Conservation (phyloP, 2,329 filamentous ascomycete genomes). For the Aspergillus neoniger region DNA sequence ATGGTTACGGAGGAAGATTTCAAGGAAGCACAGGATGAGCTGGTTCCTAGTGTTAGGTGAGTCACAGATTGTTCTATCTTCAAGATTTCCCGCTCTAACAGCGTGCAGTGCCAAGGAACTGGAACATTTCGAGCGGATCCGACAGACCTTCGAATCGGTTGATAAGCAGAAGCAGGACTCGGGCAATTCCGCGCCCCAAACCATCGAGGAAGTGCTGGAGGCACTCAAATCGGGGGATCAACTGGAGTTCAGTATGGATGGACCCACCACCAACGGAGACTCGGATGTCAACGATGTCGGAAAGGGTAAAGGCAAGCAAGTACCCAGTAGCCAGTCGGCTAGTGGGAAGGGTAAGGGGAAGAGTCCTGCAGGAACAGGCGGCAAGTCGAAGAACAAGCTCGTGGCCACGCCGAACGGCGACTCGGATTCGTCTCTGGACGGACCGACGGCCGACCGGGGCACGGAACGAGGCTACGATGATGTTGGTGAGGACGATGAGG, state of each 20-base stretch:
- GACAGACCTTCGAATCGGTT: constrained; percentile 74
- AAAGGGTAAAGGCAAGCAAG: constrained; percentile 37
- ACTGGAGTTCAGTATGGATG: constrained; percentile 20
- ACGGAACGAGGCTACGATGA: constrained; percentile 17
- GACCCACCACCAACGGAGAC: constrained; percentile 32
- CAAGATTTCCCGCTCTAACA: constrained; percentile 26
- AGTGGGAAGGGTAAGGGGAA: constrained; percentile 32
- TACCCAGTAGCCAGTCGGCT: constrained; percentile 34
- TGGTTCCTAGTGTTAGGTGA: constrained; percentile 81
- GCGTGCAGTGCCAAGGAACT: constrained; percentile 76
- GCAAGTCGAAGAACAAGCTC: constrained; percentile 43
- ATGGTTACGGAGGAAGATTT: constrained; percentile 91
- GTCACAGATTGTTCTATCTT: too few species aligned
- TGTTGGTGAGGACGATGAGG: constrained; percentile 29
- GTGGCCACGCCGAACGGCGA: constrained; percentile 36
- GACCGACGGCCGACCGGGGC: constrained; percentile 12
- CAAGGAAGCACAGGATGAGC: constrained; percentile 73
- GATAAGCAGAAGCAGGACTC: constrained; percentile 47
- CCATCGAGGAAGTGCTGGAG: constrained; percentile 41
- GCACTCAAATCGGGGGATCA: constrained; percentile 33
- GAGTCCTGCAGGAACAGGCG: constrained; percentile 14
- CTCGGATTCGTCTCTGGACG: constrained; percentile 36
- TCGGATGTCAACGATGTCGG: constrained; percentile 22
- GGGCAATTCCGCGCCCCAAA: constrained; percentile 28
- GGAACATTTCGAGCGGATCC: constrained; percentile 83